These are phyloP conservation scores for Xylaria polymorpha DNA, from an alignment of 2,329 filamentous ascomycete genomes.

Conservation along the genomic window DNA sequence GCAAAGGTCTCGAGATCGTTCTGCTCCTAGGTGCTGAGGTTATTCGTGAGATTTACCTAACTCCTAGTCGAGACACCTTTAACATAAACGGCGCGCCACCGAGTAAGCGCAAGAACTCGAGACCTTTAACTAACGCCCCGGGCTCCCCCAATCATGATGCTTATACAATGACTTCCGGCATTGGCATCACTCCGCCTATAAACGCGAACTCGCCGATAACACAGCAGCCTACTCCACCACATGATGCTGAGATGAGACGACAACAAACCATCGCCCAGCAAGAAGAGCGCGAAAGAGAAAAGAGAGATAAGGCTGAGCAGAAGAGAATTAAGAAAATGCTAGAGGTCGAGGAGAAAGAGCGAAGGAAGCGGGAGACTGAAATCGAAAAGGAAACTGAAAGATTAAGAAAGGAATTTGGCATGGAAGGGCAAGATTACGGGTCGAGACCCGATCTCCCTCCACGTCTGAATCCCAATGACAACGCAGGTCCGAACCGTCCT, in stretches of 20 bases:
- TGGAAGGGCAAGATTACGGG: constrained; percentile 59
- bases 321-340: constrained; percentile 73
- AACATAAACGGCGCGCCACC: constrained; percentile 69
- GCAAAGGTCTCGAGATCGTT: constrained; percentile 90
- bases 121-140: constrained; percentile 49
- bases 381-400: constrained; percentile 86
- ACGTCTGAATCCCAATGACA: constrained; percentile 42
- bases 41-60: constrained; percentile 73
- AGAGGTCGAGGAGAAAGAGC: constrained; percentile 73
- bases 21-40: constrained; percentile 73
- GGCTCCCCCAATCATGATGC: constrained; percentile 43
- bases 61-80: constrained; percentile 78
- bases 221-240: constrained; percentile 45
- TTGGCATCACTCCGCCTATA: constrained; percentile 58
- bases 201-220: constrained; percentile 48
- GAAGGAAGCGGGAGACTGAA: constrained; percentile 65
- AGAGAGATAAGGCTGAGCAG: constrained; percentile 66
- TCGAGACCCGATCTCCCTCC: constrained; percentile 51
- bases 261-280: constrained; percentile 69
- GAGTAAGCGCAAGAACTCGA: constrained; percentile 58
- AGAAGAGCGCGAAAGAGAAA: constrained; percentile 66
- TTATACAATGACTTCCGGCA: constrained; percentile 57
- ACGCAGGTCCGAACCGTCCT: constrained; percentile 35
- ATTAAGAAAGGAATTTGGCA: constrained; percentile 75
- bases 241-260: constrained; percentile 77